phyloP scores from a whole-genome alignment of 2,329 filamentous ascomycete species.

The Pseudocercospora fijiensis region DNA sequence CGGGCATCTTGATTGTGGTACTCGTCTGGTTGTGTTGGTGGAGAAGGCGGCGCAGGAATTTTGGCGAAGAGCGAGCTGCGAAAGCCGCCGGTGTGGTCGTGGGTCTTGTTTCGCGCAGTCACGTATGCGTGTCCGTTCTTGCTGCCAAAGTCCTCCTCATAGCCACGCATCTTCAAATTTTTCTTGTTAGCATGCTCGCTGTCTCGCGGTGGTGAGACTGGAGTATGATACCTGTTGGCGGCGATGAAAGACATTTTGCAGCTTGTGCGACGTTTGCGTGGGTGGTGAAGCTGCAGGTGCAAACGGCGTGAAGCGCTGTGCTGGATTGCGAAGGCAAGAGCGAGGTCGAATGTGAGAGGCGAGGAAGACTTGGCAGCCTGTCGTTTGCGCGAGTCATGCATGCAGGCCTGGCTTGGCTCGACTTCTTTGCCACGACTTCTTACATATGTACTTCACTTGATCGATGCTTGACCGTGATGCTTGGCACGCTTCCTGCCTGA shows the following conservation, averaged over 20 bases:
- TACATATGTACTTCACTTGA: too few species aligned
- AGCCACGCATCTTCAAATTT: constrained; percentile 2
- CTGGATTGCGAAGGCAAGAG: not conserved
- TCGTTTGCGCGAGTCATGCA: too few species aligned
- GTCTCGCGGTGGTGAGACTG: not conserved
- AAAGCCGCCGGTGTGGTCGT: not conserved
- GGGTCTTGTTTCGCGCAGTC: not conserved
- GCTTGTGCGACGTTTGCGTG: not conserved
- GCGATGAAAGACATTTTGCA: not conserved
- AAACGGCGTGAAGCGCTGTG: not conserved
- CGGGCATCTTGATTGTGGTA: not conserved
- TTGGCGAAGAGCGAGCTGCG: not conserved
- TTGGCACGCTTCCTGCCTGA: too few species aligned
- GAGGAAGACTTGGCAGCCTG: not conserved
- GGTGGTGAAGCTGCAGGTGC: not conserved
- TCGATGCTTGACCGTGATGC: too few species aligned
- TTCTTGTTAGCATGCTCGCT: not conserved
- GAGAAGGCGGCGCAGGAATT: not conserved
- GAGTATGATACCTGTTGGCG: constrained; percentile 2
- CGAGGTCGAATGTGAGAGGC: not conserved
- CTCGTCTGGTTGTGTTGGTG: not conserved
- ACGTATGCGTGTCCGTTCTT: not conserved
- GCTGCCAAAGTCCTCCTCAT: not conserved
- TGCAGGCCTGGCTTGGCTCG: too few species aligned
- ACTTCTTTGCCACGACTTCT: too few species aligned